Percentiles rank a stretch among this genome's conserved stretches.
These are phyloP conservation scores for Rhodotorula sp. DNA, from an alignment of 1,284 basidiomycete species.

Conservation along the genomic window DNA sequence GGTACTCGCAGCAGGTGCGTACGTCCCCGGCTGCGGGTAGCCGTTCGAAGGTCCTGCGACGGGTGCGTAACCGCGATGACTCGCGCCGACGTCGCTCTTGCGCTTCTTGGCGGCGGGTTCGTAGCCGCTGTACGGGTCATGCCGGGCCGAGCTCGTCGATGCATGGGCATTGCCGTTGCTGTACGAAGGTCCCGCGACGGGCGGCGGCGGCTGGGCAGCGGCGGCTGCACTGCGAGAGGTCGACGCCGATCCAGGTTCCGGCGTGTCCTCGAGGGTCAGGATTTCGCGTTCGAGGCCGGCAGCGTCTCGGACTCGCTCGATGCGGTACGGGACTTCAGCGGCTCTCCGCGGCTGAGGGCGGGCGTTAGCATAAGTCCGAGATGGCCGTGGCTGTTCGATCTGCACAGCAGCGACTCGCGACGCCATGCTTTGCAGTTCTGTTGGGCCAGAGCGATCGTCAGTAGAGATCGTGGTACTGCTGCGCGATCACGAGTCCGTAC, in stretches of 20 bases:
- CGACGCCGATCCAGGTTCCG: conserved; percentile 21
- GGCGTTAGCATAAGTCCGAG: background rate
- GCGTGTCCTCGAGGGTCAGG: conserved; percentile 40
- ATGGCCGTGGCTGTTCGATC: background rate
- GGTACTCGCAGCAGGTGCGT: background rate
- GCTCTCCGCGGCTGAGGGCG: background rate
- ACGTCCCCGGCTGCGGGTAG: background rate
- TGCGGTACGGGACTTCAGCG: conserved; percentile 21
- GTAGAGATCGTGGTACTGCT: too few species aligned
- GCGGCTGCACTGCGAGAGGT: background rate
- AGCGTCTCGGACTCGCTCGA: conserved; percentile 23
- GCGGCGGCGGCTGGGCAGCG: background rate
- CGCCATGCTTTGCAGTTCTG: background rate
- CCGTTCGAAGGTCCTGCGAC: background rate
- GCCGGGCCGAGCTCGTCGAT: conserved; percentile 3
- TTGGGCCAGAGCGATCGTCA: too few species aligned
- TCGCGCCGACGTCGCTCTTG: conserved; percentile 28
- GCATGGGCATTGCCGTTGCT: conserved; percentile 1
- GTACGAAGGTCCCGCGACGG: conserved; percentile 1
- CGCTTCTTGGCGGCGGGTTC: conserved; percentile 32
- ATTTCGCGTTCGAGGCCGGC: conserved; percentile 31
- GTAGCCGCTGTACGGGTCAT: conserved; percentile 12
- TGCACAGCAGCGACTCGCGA: background rate
- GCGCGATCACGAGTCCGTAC: too few species aligned
- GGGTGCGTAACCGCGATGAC: conserved; percentile 1